These are phyloP conservation scores for Daldinia childiae DNA, from an alignment of 495 filamentous ascomycete species.

Conservation along the genomic window DNA sequence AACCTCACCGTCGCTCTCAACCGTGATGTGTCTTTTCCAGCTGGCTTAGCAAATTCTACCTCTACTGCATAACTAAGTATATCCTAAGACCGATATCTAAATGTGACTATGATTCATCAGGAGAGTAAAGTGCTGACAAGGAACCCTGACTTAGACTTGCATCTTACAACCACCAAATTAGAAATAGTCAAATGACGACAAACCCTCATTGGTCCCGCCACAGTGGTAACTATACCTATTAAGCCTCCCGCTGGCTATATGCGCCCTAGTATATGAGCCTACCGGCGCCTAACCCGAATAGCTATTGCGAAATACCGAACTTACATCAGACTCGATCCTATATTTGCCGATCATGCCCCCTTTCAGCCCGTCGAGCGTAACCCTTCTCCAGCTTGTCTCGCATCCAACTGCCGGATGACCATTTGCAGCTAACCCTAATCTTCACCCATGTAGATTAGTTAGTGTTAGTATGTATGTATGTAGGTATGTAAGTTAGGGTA, in stretches of 20 bases:
- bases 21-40: not conserved
- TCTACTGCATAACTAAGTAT: not conserved
- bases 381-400: conserved; percentile 30
- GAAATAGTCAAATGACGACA: not conserved
- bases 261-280: conserved; percentile 17
- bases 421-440: not conserved
- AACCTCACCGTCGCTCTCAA: conserved; percentile 1
- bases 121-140: conserved; percentile 35
- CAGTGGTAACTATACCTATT: conserved; percentile 30
- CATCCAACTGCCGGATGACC: conserved; percentile 40
- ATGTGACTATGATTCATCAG: conserved; percentile 13
- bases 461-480: no score
- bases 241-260: conserved; percentile 26
- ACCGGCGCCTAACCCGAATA: conserved; percentile 33
- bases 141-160: conserved; percentile 23
- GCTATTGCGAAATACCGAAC: conserved; percentile 33
- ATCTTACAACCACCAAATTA: conserved; percentile 10
- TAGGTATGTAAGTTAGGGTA: not conserved
- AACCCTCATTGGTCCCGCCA: conserved; percentile 38
- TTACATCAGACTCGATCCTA: conserved; percentile 29
- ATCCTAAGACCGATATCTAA: not conserved
- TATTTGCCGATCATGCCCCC: conserved; percentile 27
- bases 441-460: not conserved
- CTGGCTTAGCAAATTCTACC: not conserved
- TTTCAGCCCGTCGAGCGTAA: conserved; percentile 28